phyloP scores from a whole-genome alignment of 208 protist species.

The Leishmania lainsoni region DNA sequence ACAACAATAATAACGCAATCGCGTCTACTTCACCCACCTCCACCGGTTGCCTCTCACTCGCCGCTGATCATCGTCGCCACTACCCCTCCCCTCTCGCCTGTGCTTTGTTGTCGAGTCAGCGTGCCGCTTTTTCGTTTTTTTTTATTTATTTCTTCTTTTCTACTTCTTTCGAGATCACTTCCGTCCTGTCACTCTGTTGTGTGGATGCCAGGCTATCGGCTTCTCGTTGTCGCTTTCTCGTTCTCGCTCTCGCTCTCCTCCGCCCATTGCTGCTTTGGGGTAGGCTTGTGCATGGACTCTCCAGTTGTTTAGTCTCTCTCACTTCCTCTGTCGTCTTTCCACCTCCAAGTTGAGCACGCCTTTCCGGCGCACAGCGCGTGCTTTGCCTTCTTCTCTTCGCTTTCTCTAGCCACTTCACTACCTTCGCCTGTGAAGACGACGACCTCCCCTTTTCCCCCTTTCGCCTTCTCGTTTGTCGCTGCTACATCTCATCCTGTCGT shows the following conservation, averaged over 20 bases:
- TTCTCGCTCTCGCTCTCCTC: constrained; percentile 2
- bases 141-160: no score
- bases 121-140: constrained; percentile 12
- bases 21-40: neutral
- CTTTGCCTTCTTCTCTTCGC: neutral
- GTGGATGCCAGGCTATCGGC: no score
- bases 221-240: neutral
- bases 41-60: neutral
- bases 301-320: constrained; percentile 5
- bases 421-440: neutral
- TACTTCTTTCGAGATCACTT: constrained; percentile 6
- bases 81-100: neutral
- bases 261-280: no score
- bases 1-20: neutral
- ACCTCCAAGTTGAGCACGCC: neutral
- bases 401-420: neutral
- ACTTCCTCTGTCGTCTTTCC: neutral
- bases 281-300: neutral
- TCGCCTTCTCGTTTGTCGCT: neutral
- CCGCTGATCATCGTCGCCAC: neutral
- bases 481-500: neutral
- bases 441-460: neutral
- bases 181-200: constrained; percentile 3
- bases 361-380: neutral
- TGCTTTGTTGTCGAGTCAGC: neutral